Evolutionary conservation across 2,329 filamentous ascomycete genomes (phyloP).

Genomic region (Pyrenophora seminiperda): DNA sequence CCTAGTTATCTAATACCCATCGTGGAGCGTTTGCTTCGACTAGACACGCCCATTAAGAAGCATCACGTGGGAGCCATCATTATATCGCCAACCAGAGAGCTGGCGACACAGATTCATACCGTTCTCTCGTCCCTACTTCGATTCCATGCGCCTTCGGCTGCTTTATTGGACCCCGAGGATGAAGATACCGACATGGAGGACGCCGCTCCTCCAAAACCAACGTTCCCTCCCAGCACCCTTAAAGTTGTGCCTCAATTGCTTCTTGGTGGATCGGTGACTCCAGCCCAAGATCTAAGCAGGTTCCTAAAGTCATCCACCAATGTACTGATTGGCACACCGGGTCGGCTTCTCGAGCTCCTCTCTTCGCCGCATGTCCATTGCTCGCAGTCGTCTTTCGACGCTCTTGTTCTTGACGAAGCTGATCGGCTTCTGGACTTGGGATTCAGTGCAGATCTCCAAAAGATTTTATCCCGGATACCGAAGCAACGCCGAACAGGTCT

Average conservation of each 20-base stretch:
- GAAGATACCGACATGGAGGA: constrained; percentile 52
- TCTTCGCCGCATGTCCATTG: constrained; percentile 86
- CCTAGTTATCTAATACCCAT: constrained; percentile 75
- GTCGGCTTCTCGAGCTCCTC: constrained; percentile 84
- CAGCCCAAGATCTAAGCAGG: constrained; percentile 82
- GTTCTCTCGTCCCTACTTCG: constrained; percentile 77
- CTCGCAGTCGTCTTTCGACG: constrained; percentile 86
- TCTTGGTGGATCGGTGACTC: constrained; percentile 78
- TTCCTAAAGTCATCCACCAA: constrained; percentile 88
- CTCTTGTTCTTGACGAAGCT: constrained; percentile 91
- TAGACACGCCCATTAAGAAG: constrained; percentile 82
- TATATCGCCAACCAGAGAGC: constrained; percentile 89
- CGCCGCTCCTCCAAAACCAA: constrained; percentile 44
- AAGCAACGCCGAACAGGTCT: constrained; percentile 93
- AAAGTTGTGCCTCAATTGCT: constrained; percentile 78
- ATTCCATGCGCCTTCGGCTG: constrained; percentile 82
- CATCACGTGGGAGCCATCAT: constrained; percentile 91
- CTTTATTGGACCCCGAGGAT: constrained; percentile 61
- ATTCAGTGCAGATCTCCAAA: constrained; percentile 88
- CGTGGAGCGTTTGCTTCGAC: constrained; percentile 77
- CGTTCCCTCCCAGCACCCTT: constrained; percentile 55
- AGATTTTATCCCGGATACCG: constrained; percentile 80
- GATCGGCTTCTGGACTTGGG: constrained; percentile 91
- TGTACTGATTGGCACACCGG: constrained; percentile 86
- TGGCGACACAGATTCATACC: constrained; percentile 86